Base-by-base conservation (phyloP, 2,329 filamentous ascomycete genomes). In the Penicillium brasilianum region DNA sequence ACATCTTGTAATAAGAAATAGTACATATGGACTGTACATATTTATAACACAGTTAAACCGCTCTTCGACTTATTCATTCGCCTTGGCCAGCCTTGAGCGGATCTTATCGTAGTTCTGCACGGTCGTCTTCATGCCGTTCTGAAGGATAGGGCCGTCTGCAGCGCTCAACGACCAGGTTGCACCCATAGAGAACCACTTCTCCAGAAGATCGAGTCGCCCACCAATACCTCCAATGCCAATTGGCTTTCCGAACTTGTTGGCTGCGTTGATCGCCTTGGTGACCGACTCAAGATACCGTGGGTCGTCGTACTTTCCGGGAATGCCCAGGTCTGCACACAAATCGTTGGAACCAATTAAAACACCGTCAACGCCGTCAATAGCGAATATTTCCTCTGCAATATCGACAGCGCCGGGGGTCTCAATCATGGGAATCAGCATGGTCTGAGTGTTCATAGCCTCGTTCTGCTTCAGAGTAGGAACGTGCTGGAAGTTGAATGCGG, bases 341-440 rank as follows among this genome's bases (percentile, higher is more conserved):
- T 82, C 81, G 52, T 82, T 82, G 1, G 79, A 77, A 6, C 81
- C 80, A 20, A 82, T 75, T 2, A 82, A 68, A 0, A 82, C 66
- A 1, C 70, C 75, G 60, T 82, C 80, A 4, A 82, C 80, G 0
- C 79, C 79, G 0, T 79, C 74, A 0, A 81, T 61, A 0, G 77
- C 77, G 1, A 76, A 71, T 36, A 80, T 74, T 55, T 79, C 78
- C 18, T 81, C 78, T 0, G 74, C 77, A 10, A 75, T 64, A 18
- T 77, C 76, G 1, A 81, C 70, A 0, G 75, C 77, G 18, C 69
- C 73, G 1, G 74, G 68, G 0, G 78, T 80, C 63, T 81, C 78
- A 39, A 81, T 77, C 78, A 81, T 81, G 5, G 75, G 76, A n/a
- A 80, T 78, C 5, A 80, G 65, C 58, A 79, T 72, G 1, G 77